These are phyloP conservation scores for Margaritispora aquatica DNA, from an alignment of 495 filamentous ascomycete genomes.

Conservation along the genomic window DNA sequence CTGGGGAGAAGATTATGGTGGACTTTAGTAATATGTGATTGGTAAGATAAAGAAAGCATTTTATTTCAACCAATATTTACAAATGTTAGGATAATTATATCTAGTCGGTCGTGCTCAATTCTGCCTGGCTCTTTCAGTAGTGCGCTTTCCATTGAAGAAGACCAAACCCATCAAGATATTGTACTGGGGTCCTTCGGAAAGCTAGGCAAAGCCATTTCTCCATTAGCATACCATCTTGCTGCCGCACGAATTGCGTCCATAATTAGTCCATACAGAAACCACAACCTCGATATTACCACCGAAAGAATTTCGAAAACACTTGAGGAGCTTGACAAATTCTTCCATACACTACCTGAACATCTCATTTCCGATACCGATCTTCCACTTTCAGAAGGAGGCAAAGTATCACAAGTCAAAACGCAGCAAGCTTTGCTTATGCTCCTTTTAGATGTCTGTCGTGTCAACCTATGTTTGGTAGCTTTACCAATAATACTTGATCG, in stretches of 20 bases:
- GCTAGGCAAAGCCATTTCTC: neutral
- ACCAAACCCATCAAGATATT: neutral
- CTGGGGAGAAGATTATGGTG: neutral
- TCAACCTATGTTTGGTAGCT: neutral
- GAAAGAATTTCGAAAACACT: neutral
- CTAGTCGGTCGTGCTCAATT: neutral
- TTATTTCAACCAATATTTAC: neutral
- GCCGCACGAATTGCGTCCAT: neutral
- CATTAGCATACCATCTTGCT: neutral
- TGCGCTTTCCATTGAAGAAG: neutral
- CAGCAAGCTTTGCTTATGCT: neutral
- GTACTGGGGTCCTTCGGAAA: neutral
- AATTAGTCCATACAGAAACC: neutral
- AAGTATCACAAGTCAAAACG: no score
- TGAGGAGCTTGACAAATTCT: neutral
- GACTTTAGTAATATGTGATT: conserved; percentile 5
- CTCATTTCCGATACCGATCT: neutral
- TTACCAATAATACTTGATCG: neutral
- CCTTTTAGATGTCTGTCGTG: neutral
- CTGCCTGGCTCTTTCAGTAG: neutral
- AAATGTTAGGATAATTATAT: neutral
- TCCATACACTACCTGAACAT: neutral
- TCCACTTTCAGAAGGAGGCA: neutral
- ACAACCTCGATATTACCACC: neutral
- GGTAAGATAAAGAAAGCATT: neutral